Evolutionary conservation across 2,329 filamentous ascomycete species (phyloP).

Genomic region (Apiospora malaysiana): DNA sequence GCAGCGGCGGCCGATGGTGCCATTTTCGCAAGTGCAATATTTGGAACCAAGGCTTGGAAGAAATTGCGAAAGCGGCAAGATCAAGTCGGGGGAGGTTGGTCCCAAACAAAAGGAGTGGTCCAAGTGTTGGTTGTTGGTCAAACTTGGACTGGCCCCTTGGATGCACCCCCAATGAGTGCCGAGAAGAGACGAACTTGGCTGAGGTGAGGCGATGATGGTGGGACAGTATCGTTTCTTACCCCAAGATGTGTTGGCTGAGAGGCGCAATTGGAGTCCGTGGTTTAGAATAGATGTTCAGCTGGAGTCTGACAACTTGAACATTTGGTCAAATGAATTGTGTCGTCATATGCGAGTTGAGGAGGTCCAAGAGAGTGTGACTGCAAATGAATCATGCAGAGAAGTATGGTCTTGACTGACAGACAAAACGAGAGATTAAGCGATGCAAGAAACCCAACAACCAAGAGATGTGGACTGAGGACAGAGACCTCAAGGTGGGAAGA

Average conservation of each 20-base stretch:
- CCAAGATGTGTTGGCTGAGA: not conserved
- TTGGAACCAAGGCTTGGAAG: not conserved
- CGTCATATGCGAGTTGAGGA: not conserved
- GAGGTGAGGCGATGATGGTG: not conserved
- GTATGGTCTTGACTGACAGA: not conserved
- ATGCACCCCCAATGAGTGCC: not conserved
- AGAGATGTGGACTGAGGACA: not conserved
- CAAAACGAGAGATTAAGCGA: not conserved
- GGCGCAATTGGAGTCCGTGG: not conserved
- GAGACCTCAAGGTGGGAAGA: not conserved
- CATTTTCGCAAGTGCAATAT: not conserved
- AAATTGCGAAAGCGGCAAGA: not conserved
- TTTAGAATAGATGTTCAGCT: not conserved
- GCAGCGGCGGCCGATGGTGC: constrained; percentile 40
- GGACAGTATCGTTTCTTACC: not conserved
- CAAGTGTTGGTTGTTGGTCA: not conserved
- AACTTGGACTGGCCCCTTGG: not conserved
- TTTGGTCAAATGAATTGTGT: constrained; percentile 2
- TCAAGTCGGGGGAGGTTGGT: not conserved
- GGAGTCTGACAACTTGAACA: not conserved
- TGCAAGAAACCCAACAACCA: constrained; percentile 1
- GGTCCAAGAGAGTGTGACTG: constrained; percentile 15
- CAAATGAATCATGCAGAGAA: not conserved
- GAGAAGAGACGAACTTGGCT: not conserved
- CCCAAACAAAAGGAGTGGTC: not conserved